Base-by-base conservation (phyloP, 2,329 filamentous ascomycete genomes). In the Sordariomycetes sp. region DNA sequence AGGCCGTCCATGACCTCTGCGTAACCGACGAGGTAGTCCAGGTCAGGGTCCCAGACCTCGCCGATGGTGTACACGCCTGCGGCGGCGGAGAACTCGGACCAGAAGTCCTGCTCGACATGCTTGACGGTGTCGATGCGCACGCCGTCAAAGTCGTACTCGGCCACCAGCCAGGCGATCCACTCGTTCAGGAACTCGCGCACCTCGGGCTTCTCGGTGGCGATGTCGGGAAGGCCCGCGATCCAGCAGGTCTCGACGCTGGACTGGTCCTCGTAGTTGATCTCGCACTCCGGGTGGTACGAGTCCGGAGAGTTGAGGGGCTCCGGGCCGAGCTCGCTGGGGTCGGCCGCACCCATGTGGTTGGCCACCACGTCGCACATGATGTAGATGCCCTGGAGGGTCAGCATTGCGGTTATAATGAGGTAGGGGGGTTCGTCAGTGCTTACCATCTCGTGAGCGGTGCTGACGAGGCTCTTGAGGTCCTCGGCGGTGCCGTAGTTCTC, bases 351-450 rank as follows among this genome's bases (percentile, higher is more conserved):
- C 68, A 81, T 79, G 65, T 85, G 79, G 65, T 85, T 85, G 48
- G 76, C 74, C 2, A 85, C 82, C 2, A 85, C 72, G 59, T 85
- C 82, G 16, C 82, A 74, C 82, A 86, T 86, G 40, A 86, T 70
- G 60, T 80, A 82, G 51, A 73, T 71, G 54, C 63, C 64, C 68
- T 70, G 10, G 5, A 40, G 34, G 48, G 53, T 40, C 60, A 56
- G n/a, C 25, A 54, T 62, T 67, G 58, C 46, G 22, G 7, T 20
- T 24, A 12, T 48, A 11, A 11, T 40, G n/a, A 20, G n/a, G 43
- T 1, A 37, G 8, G 5, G 16, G 28, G 28, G 18, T 34, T 22
- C 50, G 3, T 40, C 16, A 24, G 50, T 6, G 34, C 61, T 5
- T 67, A 77, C 76, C 80, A 83, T 85, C 18, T 69, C 75, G 64